Percentiles rank a stretch among this genome's conserved stretches.
These are phyloP conservation scores for Coffea humblotiana DNA, from an alignment of 305 asterid species.

Conservation along the genomic window DNA sequence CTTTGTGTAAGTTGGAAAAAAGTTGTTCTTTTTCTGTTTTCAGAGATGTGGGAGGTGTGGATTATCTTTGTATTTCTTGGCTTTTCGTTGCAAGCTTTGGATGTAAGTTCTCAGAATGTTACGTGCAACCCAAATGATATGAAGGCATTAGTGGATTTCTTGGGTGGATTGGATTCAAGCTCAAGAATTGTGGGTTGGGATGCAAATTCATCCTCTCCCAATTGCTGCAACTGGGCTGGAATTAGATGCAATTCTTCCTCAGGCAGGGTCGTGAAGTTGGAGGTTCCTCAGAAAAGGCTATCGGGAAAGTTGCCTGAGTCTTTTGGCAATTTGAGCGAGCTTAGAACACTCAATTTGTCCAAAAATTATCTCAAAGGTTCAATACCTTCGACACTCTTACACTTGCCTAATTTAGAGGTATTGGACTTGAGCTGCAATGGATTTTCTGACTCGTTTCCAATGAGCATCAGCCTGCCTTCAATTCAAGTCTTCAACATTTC, in stretches of 20 bases:
- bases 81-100: conserved; percentile 27
- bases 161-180: conserved; percentile 33
- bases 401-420: conserved; percentile 47
- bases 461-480: conserved; percentile 48
- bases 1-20: background rate
- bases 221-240: conserved; percentile 66
- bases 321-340: conserved; percentile 54
- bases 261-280: conserved; percentile 53
- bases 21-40: background rate
- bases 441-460: conserved; percentile 46
- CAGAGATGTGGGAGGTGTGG: conserved; percentile 18
- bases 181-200: conserved; percentile 49
- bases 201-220: conserved; percentile 35
- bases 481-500: conserved; percentile 48
- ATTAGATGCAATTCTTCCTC: conserved; percentile 50
- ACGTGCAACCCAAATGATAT: conserved; percentile 55
- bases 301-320: conserved; percentile 47
- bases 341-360: conserved; percentile 66
- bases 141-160: conserved; percentile 43
- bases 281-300: conserved; percentile 45
- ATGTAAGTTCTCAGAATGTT: conserved; percentile 36
- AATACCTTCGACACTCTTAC: conserved; percentile 49
- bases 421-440: conserved; percentile 60
- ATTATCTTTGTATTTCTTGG: conserved; percentile 28
- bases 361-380: conserved; percentile 51